Evolutionary conservation across 805 yeast species (phyloP), one percentile per base, ranked within the genome.

Genomic region (Monosporozyma solicola): DNA sequence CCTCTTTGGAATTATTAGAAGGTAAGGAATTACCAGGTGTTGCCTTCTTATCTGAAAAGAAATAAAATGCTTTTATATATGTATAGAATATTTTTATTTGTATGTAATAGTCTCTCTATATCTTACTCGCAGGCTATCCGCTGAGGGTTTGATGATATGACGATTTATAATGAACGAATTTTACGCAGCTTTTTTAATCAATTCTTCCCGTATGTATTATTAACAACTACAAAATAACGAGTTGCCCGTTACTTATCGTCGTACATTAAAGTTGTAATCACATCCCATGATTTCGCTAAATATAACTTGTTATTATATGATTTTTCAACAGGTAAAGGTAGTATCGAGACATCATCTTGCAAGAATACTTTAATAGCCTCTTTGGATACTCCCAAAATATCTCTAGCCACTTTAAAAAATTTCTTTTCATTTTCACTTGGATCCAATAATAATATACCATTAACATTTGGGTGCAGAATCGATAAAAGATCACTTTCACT

Each of bases 21-120:
- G 99, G 99, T 78, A 94, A 94, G 83, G 94, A 80, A 65, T 82
- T 94, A 67, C 99, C 99, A 67, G 99, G 99, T 83, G 99, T 94
- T 65, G 84, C 80, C 68, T 95, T 91, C 76, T 84, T 91, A 66
- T 83, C 96, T 62, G 83, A 80, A 75, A 90, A 89, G 72, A 67
- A 73, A 59, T 63, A 64, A 61, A 55, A n/a, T 8, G 24, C 31
- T 24, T 43, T 24, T 24, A 43, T 43, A 43, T 29, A 43, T 43
- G 31, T 43, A 24, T 24, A 43, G 31, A 43, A 43, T 43, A 31
- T 27, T 27, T 43, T 43, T 43, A 24, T 43, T 13, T 43, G 24
- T 43, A 43, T 43, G 3, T 22, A 24, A 16, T 43, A 15, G 13
- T 43, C 7, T 43, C 27, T 41, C 5, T 43, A 10, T n/a, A 43